phyloP scores from a whole-genome alignment of 192 early-diverging fungal species.

The Glomus cerebriforme region DNA sequence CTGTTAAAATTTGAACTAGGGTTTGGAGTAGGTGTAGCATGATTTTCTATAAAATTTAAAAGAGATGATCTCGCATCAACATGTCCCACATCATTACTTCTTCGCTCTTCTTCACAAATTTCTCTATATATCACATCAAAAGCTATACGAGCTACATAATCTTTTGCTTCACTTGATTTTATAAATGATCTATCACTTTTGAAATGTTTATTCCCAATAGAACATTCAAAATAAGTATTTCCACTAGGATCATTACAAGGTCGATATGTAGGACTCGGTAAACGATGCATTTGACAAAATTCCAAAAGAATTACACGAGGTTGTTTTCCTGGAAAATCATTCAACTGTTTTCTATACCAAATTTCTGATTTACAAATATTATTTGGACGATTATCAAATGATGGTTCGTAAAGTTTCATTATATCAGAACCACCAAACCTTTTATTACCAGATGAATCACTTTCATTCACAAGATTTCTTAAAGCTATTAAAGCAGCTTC shows the following conservation, averaged over 20 bases:
- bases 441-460: background rate
- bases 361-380: background rate
- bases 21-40: background rate
- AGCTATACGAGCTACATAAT: background rate
- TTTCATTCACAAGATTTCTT: background rate
- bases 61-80: background rate
- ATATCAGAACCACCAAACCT: background rate
- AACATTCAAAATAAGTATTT: conserved; percentile 5
- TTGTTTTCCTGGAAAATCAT: background rate
- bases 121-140: background rate
- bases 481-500: conserved; percentile 4
- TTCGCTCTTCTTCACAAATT: background rate
- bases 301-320: conserved; percentile 9
- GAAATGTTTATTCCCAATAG: background rate
- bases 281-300: conserved; percentile 13
- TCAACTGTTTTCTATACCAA: conserved; percentile 13
- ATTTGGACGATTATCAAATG: background rate
- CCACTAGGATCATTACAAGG: background rate
- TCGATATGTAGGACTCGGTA: background rate
- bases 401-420: background rate
- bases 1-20: background rate
- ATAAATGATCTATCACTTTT: background rate
- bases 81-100: background rate
- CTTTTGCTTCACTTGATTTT: background rate
- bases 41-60: background rate